These are phyloP conservation scores for Trichoderma breve DNA, from an alignment of 2,329 filamentous ascomycete genomes.

Conservation along the genomic window DNA sequence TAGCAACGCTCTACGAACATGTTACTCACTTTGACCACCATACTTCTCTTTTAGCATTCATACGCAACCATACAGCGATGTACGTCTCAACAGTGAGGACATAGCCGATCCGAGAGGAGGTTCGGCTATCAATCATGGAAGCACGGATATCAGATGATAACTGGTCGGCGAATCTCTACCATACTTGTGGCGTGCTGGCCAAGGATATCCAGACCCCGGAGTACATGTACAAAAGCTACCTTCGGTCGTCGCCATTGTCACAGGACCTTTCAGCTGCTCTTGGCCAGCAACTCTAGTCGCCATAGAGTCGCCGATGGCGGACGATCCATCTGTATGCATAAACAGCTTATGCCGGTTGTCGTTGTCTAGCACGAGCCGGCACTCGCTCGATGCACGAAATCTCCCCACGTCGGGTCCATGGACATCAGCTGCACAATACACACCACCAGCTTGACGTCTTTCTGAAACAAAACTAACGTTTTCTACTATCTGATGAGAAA, in stretches of 20 bases:
- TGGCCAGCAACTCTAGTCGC: background rate
- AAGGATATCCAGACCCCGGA: slow-evolving; percentile 9
- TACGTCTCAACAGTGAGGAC: background rate
- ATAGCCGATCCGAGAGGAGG: background rate
- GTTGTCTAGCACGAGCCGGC: slow-evolving; percentile 6
- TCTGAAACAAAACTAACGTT: background rate
- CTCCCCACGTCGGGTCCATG: background rate
- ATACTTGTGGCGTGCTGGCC: background rate
- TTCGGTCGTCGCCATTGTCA: background rate
- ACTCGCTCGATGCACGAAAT: slow-evolving; percentile 15
- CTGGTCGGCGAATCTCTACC: background rate
- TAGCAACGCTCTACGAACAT: background rate
- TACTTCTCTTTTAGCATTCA: background rate
- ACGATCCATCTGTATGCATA: slow-evolving; percentile 8
- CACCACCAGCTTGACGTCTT: background rate
- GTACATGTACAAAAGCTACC: background rate
- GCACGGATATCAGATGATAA: background rate
- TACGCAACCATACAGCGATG: background rate
- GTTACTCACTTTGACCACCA: background rate
- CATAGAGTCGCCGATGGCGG: background rate
- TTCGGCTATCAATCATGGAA: background rate
- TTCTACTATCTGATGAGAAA: background rate
- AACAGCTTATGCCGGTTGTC: background rate
- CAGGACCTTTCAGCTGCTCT: background rate
- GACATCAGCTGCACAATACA: slow-evolving; percentile 1